These are phyloP conservation scores for Liriodendron chinense DNA, from an alignment of 164 flowering plant species.

Conservation along the genomic window DNA sequence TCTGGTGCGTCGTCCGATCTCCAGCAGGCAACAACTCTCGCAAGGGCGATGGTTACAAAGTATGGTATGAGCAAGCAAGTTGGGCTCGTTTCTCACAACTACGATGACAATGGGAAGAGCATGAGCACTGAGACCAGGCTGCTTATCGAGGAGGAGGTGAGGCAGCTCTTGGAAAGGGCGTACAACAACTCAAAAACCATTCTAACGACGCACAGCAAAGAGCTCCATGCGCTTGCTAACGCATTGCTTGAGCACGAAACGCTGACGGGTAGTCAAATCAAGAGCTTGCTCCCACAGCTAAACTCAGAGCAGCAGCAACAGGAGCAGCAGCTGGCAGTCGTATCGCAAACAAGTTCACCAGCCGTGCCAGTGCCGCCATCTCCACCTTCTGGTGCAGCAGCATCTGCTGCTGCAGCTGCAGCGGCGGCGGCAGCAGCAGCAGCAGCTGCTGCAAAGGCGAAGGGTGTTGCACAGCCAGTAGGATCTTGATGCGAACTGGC, in stretches of 20 bases:
- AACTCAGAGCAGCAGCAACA: constrained; percentile 46
- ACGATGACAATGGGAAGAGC: constrained; percentile 75
- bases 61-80: constrained; percentile 91
- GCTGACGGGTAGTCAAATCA: constrained; percentile 75
- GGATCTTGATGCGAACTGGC: constrained; percentile 39
- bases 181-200: constrained; percentile 84
- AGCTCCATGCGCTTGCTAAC: constrained; percentile 86
- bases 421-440: constrained; percentile 59
- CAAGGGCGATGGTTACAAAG: constrained; percentile 84
- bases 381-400: constrained; percentile 61
- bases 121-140: constrained; percentile 94
- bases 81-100: constrained; percentile 77
- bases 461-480: constrained; percentile 72
- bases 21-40: constrained; percentile 67
- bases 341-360: constrained; percentile 38
- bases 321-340: constrained; percentile 33
- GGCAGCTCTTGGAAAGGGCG: constrained; percentile 59
- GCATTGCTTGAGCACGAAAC: constrained; percentile 89
- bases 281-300: constrained; percentile 53
- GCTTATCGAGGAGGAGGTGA: constrained; percentile 77
- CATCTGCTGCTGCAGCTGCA: constrained; percentile 71
- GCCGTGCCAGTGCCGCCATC: constrained; percentile 58
- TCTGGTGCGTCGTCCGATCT: constrained; percentile 84
- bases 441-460: constrained; percentile 66
- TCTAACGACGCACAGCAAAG: constrained; percentile 63